Conservation (phyloP, 177 flowering plant genomes). For the Telopea speciosissima region DNA sequence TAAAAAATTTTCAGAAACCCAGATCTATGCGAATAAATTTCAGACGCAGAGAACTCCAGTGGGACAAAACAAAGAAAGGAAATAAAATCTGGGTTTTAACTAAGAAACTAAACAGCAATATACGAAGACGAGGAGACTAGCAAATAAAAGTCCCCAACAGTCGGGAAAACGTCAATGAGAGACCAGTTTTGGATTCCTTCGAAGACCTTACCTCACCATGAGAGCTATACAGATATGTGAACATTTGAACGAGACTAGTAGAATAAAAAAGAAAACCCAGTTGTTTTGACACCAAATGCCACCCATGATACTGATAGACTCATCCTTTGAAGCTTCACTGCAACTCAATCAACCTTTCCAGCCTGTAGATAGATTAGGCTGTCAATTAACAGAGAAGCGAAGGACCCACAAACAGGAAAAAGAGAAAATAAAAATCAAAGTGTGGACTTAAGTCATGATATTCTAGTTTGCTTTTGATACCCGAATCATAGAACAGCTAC, state of each 20-base stretch:
- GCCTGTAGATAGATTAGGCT: constrained; percentile 17
- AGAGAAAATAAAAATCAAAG: neutral
- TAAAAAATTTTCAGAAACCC: neutral
- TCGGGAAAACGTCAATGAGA: neutral
- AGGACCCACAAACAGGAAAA: constrained; percentile 9
- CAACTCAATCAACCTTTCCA: constrained; percentile 16
- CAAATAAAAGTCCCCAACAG: neutral
- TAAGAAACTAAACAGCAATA: neutral
- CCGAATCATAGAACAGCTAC: constrained; percentile 5
- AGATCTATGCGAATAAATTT: neutral
- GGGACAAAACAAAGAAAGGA: neutral
- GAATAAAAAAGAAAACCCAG: constrained; percentile 15
- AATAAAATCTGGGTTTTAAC: neutral
- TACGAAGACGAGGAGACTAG: neutral
- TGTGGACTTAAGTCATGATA: constrained; percentile 2
- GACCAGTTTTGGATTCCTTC: neutral
- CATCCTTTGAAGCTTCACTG: constrained; percentile 11
- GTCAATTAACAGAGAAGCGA: constrained; percentile 9
- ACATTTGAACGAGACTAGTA: neutral
- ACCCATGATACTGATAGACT: constrained; percentile 5
- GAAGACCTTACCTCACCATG: constrained; percentile 18
- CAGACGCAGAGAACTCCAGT: neutral
- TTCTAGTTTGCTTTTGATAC: neutral
- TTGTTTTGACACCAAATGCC: constrained; percentile 16
- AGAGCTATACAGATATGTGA: constrained; percentile 2